Conservation (phyloP, 257 asterid species). For the Plantago ovata region DNA sequence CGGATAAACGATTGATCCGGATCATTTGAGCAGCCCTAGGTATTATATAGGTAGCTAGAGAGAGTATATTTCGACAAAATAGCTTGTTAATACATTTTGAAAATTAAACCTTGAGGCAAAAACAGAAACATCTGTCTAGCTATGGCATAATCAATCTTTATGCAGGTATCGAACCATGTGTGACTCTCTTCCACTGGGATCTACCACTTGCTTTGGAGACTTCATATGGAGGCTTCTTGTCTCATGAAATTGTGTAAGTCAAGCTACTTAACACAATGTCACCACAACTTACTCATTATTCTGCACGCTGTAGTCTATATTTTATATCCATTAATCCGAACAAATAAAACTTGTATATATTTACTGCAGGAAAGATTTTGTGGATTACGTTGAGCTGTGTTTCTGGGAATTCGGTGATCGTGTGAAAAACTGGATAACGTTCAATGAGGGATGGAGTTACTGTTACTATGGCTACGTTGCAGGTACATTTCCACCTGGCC, state of each 20-base stretch:
- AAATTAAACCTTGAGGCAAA: no score
- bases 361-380: constrained; percentile 24
- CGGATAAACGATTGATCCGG: no score
- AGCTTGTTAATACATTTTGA: no score
- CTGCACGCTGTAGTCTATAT: background rate
- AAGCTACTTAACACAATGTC: no score
- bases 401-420: constrained; percentile 34
- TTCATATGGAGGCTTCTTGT: constrained; percentile 34
- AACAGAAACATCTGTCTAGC: no score
- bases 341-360: no score
- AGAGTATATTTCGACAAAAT: no score
- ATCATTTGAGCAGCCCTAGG: no score
- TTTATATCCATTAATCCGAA: no score
- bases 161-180: constrained; percentile 29
- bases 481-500: constrained; percentile 16
- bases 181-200: constrained; percentile 36
- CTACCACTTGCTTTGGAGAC: constrained; percentile 33
- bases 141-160: background rate
- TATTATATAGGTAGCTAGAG: no score
- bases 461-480: constrained; percentile 6
- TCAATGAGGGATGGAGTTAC: constrained; percentile 30
- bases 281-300: no score
- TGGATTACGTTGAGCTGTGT: constrained; percentile 28
- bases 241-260: constrained; percentile 28
- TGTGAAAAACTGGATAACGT: constrained; percentile 31